These are phyloP conservation scores for Ceratocystis lukuohia DNA, from an alignment of 2,329 filamentous ascomycete species.

Conservation along the genomic window DNA sequence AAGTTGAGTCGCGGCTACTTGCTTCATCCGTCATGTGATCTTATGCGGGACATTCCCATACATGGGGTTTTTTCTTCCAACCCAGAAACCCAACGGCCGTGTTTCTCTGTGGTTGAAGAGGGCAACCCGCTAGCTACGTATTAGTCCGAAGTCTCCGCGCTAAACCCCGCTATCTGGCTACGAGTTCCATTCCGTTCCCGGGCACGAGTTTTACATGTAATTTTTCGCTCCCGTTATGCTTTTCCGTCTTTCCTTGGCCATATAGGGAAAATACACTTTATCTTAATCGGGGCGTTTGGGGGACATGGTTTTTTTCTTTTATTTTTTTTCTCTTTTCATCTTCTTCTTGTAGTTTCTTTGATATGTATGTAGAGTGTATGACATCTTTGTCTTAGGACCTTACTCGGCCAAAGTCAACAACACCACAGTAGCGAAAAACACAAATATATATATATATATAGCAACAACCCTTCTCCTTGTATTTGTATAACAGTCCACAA, in stretches of 20 bases:
- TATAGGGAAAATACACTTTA: neutral
- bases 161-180: neutral
- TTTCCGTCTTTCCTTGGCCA: neutral
- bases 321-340: neutral
- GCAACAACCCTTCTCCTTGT: neutral
- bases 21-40: conserved; percentile 22
- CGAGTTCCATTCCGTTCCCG: neutral
- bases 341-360: neutral
- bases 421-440: neutral
- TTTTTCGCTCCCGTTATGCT: neutral
- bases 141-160: neutral
- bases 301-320: neutral
- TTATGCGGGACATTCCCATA: neutral
- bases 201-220: neutral
- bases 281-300: neutral
- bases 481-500: no score
- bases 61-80: neutral
- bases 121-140: neutral
- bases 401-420: neutral
- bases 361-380: neutral
- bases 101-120: neutral
- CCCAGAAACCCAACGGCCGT: neutral
- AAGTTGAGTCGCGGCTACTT: conserved; percentile 33
- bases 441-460: neutral
- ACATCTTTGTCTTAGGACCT: neutral